Percentiles rank a stretch among this genome's conserved stretches.
These are phyloP conservation scores for Neopestalotiopsis sp. DNA, from an alignment of 2,329 filamentous ascomycete species.

Conservation along the genomic window DNA sequence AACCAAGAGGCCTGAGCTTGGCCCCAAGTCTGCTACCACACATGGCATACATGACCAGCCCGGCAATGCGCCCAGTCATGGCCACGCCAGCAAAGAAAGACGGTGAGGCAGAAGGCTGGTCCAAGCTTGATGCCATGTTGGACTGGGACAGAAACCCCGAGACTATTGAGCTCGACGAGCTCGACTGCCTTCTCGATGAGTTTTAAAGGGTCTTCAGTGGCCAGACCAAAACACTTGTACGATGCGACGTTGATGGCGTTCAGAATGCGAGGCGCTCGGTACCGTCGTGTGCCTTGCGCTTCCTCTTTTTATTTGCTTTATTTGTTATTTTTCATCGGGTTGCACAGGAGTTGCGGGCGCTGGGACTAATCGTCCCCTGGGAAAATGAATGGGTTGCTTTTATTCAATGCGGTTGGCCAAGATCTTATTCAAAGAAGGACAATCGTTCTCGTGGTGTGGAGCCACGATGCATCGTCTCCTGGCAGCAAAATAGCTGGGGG, in stretches of 20 bases:
- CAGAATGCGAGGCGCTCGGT: neutral
- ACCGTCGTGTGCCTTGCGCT: neutral
- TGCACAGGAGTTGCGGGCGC: constrained; percentile 18
- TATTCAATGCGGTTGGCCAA: neutral
- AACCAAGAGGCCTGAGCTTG: constrained; percentile 37
- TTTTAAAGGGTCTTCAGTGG: constrained; percentile 53
- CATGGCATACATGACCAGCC: constrained; percentile 57
- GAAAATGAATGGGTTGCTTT: constrained; percentile 3
- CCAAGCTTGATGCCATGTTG: constrained; percentile 49
- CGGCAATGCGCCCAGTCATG: constrained; percentile 57
- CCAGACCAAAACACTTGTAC: constrained; percentile 17
- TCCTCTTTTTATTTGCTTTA: neutral
- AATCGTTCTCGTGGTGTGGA: neutral
- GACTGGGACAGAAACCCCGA: constrained; percentile 80
- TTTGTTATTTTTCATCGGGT: neutral
- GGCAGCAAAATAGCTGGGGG: neutral
- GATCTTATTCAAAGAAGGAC: neutral
- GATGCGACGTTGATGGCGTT: neutral
- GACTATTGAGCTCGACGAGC: constrained; percentile 88
- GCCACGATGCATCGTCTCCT: neutral
- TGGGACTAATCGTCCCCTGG: neutral
- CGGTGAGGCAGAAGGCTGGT: constrained; percentile 48
- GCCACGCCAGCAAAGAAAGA: constrained; percentile 50
- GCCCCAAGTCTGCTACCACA: constrained; percentile 39
- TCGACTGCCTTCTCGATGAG: constrained; percentile 83